These are phyloP conservation scores for Chloropicon primus DNA, from an alignment of 139 green algal species.

Conservation along the genomic window DNA sequence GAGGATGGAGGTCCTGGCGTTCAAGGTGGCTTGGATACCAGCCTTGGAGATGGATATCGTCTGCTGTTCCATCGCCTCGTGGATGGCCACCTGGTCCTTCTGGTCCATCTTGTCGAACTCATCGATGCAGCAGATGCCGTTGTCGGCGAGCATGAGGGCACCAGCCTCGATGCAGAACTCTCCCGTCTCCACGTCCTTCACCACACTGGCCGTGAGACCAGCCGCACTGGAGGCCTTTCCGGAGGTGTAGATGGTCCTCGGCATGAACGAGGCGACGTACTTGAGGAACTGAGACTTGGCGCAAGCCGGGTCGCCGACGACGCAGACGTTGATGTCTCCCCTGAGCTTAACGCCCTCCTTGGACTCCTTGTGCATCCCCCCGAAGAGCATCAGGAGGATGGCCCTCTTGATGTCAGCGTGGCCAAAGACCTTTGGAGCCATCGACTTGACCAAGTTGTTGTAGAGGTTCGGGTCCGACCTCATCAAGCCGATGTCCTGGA, in stretches of 20 bases:
- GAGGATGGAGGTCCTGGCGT: constrained; percentile 80
- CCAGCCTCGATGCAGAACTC: constrained; percentile 84
- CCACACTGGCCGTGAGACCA: constrained; percentile 82
- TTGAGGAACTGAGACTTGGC: constrained; percentile 99
- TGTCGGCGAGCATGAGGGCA: constrained; percentile 95
- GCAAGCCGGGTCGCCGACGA: constrained; percentile 93
- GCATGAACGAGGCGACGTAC: constrained; percentile 76
- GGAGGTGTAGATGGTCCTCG: constrained; percentile 85
- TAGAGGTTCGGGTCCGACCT: constrained; percentile 42
- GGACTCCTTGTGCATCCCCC: constrained; percentile 81
- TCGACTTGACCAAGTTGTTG: constrained; percentile 46
- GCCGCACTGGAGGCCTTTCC: constrained; percentile 91
- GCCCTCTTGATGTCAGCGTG: constrained; percentile 73
- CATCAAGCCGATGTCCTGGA: constrained; percentile 18
- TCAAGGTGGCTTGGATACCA: constrained; percentile 96
- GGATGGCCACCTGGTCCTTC: constrained; percentile 96
- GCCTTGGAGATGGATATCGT: constrained; percentile 98
- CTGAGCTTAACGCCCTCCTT: constrained; percentile 40
- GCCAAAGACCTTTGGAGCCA: constrained; percentile 76
- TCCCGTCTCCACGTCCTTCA: constrained; percentile 38
- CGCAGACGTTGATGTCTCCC: constrained; percentile 96
- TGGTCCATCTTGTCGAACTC: constrained; percentile 99
- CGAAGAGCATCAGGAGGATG: constrained; percentile 85
- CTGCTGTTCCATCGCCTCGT: constrained; percentile 99
- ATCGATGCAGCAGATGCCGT: constrained; percentile 96